Evolutionary conservation across 2,329 filamentous ascomycete species (phyloP).

Genomic region (Fusarium camptoceras): DNA sequence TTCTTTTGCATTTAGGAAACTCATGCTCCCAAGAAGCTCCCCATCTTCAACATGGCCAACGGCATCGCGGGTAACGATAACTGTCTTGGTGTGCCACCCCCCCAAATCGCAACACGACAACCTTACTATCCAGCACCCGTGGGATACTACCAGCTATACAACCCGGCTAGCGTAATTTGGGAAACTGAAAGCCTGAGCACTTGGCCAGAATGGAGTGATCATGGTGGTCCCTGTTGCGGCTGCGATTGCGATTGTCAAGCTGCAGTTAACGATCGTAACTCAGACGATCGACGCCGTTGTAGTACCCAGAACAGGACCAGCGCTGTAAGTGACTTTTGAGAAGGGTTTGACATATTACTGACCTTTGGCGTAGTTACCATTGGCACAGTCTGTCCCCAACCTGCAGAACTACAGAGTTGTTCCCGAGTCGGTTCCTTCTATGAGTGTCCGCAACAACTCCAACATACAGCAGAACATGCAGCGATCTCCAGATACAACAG

Average conservation of each 20-base stretch:
- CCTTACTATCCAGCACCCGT: not conserved
- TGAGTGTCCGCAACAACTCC: not conserved
- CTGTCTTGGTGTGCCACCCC: not conserved
- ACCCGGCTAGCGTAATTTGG: constrained; percentile 7
- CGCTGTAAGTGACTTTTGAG: constrained; percentile 1
- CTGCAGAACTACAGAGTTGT: not conserved
- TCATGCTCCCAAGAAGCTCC: not conserved
- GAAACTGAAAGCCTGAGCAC: constrained; percentile 9
- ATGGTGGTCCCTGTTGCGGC: constrained; percentile 9
- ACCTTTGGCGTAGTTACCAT: constrained; percentile 1
- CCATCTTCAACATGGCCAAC: constrained; percentile 13
- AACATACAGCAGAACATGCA: not conserved
- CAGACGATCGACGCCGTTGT: not conserved
- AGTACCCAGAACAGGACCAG: not conserved
- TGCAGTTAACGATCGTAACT: not conserved
- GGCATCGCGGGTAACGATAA: constrained; percentile 27
- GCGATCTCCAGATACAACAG: not conserved
- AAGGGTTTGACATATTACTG: not conserved
- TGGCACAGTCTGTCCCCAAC: not conserved
- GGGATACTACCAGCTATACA: not conserved
- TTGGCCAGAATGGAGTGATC: constrained; percentile 16
- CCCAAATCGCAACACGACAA: not conserved
- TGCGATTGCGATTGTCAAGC: constrained; percentile 19
- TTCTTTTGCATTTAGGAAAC: not conserved
- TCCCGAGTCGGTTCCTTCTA: not conserved